Evolutionary conservation across 345 rosid genomes (phyloP).

Genomic region (Salix koriyanagi): DNA sequence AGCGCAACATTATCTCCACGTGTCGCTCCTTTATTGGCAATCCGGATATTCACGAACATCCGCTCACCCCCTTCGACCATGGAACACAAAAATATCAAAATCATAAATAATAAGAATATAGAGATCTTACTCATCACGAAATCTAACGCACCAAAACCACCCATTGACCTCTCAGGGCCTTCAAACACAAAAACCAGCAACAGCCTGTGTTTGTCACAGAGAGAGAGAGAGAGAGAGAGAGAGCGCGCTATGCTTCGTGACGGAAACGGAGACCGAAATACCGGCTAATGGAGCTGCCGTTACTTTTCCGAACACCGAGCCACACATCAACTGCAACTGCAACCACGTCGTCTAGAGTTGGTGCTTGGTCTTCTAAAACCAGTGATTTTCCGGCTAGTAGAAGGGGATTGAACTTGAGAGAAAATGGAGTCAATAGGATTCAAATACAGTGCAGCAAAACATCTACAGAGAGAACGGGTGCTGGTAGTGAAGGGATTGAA

Average conservation of each 20-base stretch:
- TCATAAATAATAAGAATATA: no score
- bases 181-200: neutral
- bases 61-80: no score
- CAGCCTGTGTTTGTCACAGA: neutral
- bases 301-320: constrained; percentile 30
- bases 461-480: constrained; percentile 32
- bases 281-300: constrained; percentile 44
- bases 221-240: neutral
- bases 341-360: constrained; percentile 29
- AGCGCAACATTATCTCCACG: no score
- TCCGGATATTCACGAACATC: no score
- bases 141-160: neutral
- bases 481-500: constrained; percentile 46
- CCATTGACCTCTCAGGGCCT: neutral
- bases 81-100: no score
- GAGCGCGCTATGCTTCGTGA: neutral
- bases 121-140: neutral
- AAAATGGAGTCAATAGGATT: constrained; percentile 12
- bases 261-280: constrained; percentile 7
- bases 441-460: constrained; percentile 33
- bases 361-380: constrained; percentile 10
- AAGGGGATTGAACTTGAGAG: constrained; percentile 19
- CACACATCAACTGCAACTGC: constrained; percentile 1
- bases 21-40: no score
- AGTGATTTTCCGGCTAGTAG: constrained; percentile 27